Evolutionary conservation across 768 basidiomycete genomes (phyloP), one percentile per base, ranked within the genome.

Genomic region (Xerocomellus amylosporus): DNA sequence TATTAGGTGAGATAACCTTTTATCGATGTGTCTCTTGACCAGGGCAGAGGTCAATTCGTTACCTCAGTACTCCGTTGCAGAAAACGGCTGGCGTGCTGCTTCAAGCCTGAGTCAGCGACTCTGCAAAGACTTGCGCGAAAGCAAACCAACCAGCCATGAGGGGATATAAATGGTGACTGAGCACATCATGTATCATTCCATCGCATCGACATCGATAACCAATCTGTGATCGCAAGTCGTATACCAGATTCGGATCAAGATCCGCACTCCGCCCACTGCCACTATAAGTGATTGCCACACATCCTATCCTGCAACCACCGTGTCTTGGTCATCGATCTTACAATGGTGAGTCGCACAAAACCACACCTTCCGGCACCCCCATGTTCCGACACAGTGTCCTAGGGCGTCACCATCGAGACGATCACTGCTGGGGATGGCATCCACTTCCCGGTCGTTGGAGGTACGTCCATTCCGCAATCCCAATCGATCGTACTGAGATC

Each of bases 401-500:
- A 90, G 90, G 89, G 90, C 71, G 88, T 93, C 58, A 81, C 75
- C 41, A 74, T 94, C 64, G 76, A 88, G 51, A 66, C 64, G 39
- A 60, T 89, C 61, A 44, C 62, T n/a, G 60, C 78, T 26, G 91
- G 90, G 40, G 87, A 93, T 72, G 80, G 81, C 55, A 56, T 58
- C 51, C 79, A 49, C 60, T 91, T 78, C 74, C 91, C 93, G 47
- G 80, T 82, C 75, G 69, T 60, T 58, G 87, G 88, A 57, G 89
- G 90, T 88, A 63, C 49, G 86, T 78, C 10, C 40, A 44, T 55
- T 54, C 26, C 44, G 8, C 47, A 49, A 33, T 55, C 37, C 31
- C 46, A 46, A 48, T 30, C 50, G 50, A 71, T 65, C 66, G 43
- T 56, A 28, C 64, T 61, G 43, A 59, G 49, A 67, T 69, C 63